A percentile compares a stretch with the other conserved stretches of the same genome.
phyloP scores from a whole-genome alignment of 805 yeast species.

The Zygotorulaspora danielsina region DNA sequence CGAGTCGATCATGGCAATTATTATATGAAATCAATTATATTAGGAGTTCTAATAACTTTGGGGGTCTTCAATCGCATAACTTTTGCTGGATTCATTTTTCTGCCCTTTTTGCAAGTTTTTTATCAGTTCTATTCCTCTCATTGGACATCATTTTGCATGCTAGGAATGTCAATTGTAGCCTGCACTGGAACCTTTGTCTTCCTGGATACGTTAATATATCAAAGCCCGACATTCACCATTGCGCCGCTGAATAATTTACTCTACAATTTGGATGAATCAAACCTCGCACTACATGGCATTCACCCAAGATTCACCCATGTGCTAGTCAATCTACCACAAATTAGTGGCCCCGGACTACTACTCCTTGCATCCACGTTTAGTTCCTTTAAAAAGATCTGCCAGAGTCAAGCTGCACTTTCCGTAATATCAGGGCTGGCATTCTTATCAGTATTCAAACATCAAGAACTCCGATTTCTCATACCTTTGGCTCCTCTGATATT shows the following conservation, averaged over 20 bases:
- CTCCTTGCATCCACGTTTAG: constrained; percentile 31
- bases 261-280: constrained; percentile 58
- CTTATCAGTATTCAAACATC: constrained; percentile 80
- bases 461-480: constrained; percentile 80
- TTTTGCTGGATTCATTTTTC: constrained; percentile 64
- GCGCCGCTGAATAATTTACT: constrained; percentile 74
- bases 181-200: constrained; percentile 40
- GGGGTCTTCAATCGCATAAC: constrained; percentile 87
- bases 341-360: constrained; percentile 74
- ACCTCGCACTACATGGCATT: constrained; percentile 74
- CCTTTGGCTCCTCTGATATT: constrained; percentile 74
- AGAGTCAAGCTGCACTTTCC: constrained; percentile 51
- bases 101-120: constrained; percentile 52
- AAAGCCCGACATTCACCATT: constrained; percentile 36
- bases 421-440: constrained; percentile 56
- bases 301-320: constrained; percentile 77
- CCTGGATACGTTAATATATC: constrained; percentile 52
- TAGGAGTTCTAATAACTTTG: constrained; percentile 51
- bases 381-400: constrained; percentile 1
- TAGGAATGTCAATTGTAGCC: constrained; percentile 36
- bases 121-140: constrained; percentile 41
- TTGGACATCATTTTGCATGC: constrained; percentile 31
- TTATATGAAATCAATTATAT: constrained; percentile 19
- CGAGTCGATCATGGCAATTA: constrained; percentile 8
- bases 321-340: constrained; percentile 68